These are phyloP conservation scores for Ensete ventricosum DNA, from an alignment of 176 grass and related monocot species.

Conservation along the genomic window DNA sequence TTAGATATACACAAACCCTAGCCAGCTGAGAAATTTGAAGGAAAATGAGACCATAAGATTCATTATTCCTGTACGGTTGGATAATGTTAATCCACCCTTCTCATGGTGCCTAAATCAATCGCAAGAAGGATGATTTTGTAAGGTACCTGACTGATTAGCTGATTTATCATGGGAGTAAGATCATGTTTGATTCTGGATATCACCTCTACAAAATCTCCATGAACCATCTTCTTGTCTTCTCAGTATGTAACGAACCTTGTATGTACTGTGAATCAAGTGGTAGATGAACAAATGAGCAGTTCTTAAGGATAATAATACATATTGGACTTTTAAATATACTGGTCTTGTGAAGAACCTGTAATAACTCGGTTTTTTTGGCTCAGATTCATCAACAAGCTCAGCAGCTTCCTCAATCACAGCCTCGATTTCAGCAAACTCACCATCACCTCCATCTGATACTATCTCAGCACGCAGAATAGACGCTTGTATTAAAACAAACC, in stretches of 20 bases:
- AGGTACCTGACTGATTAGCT: not conserved
- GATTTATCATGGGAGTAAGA: not conserved
- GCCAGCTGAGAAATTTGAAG: not conserved
- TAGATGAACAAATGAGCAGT: not conserved
- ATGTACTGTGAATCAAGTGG: constrained; percentile 48
- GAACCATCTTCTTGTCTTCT: constrained; percentile 67
- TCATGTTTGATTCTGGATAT: constrained; percentile 43
- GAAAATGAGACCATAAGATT: not conserved
- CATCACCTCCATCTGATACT: constrained; percentile 35
- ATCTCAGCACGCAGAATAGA: constrained; percentile 67
- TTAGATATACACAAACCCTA: not conserved
- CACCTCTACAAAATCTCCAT: constrained; percentile 67
- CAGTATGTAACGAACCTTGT: constrained; percentile 60
- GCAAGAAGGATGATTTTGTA: not conserved
- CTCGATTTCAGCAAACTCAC: constrained; percentile 70
- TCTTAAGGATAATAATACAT: constrained; percentile 3
- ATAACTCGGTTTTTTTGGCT: constrained; percentile 66
- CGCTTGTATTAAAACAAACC: constrained; percentile 71
- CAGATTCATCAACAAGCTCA: constrained; percentile 74
- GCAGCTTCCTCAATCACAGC: constrained; percentile 83
- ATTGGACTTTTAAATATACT: not conserved
- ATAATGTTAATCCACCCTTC: not conserved
- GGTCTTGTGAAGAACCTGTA: constrained; percentile 53
- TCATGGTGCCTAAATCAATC: not conserved
- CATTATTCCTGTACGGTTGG: not conserved